Evolutionary conservation across 805 yeast species (phyloP), one percentile per base, ranked within the genome.

Genomic region (Kodamaea sagamina): DNA sequence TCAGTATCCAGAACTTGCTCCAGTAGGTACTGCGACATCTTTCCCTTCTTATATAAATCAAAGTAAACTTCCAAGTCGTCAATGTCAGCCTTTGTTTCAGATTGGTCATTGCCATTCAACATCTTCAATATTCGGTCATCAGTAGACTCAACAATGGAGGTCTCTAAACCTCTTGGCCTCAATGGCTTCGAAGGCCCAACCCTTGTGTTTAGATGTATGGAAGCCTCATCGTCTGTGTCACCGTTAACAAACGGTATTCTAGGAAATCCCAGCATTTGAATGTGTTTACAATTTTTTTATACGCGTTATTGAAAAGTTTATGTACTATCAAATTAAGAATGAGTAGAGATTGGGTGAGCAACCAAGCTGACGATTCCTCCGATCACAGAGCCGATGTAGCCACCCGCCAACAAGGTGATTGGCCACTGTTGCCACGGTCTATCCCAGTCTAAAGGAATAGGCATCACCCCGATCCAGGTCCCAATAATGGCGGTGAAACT

Each of bases 381-480:
- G 2, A 77, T 52, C 21, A 80, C 70, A 2, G 82, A 77, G n/a
- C 97, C 97, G 0, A 71, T 24, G 54, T 87, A 88, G 0, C 82
- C 81, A 1, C 98, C 97, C 6, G 78, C 72, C 10, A 92, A 69
- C 32, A 92, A 73, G 0, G 98, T 92, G 42, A 89, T 78, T 5
- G 99, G 99, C 95, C 97, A 92, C 41, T 73, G 76, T 63, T 92
- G 99, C 99, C 99, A 92, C 18, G 85, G 87, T 54, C 98, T 75
- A 61, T 92, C 99, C 99, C 99, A 92, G 63, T 92, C 99, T 46
- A 93, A 72, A 0, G 98, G 97, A 46, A 93, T 89, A 1, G 96
- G 98, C 27, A 87, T 63, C 2, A 92, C 96, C 11, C 98, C 97
- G 1, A 89, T 51, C 98, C 98, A 92, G 5, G 90, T 81, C 1